A percentile compares a stretch with the other conserved stretches of the same genome.
These are phyloP conservation scores for Murraya koenigii DNA, from an alignment of 345 rosid genomes.

Conservation along the genomic window DNA sequence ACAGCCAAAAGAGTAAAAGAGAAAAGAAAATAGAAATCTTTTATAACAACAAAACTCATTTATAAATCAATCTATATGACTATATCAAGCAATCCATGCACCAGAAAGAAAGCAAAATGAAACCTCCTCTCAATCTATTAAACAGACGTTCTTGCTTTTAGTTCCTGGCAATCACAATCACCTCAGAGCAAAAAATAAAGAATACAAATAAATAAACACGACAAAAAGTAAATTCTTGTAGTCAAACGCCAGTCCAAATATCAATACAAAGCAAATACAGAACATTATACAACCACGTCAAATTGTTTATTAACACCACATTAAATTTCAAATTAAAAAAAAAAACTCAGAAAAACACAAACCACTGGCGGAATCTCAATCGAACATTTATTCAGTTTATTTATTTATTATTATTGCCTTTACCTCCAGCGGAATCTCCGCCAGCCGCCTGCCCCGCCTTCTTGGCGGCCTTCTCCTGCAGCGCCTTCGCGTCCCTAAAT, in stretches of 20 bases:
- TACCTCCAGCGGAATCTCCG: slow-evolving; percentile 38
- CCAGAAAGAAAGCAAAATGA: not conserved
- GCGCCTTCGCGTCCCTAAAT: slow-evolving; percentile 76
- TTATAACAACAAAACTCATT: not conserved
- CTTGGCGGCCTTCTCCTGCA: slow-evolving; percentile 87
- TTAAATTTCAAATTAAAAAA: not conserved
- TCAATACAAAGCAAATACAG: not conserved
- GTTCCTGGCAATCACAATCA: not conserved
- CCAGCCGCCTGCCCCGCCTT: slow-evolving; percentile 73
- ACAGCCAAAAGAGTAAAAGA: not conserved
- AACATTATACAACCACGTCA: not conserved
- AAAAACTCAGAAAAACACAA: not conserved
- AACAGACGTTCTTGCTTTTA: not conserved
- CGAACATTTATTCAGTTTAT: not conserved
- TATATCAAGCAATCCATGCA: not conserved
- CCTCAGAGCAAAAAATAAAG: not conserved
- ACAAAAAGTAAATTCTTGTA: not conserved
- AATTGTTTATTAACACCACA: not conserved
- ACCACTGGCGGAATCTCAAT: not conserved
- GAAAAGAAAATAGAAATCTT: too few species aligned
- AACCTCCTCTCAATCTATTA: not conserved
- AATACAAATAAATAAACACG: not conserved
- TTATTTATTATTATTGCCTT: slow-evolving; percentile 30
- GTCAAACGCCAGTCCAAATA: not conserved
- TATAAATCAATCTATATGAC: not conserved